Conservation (phyloP, 2,329 filamentous ascomycete genomes). For the Ilyonectria destructans region DNA sequence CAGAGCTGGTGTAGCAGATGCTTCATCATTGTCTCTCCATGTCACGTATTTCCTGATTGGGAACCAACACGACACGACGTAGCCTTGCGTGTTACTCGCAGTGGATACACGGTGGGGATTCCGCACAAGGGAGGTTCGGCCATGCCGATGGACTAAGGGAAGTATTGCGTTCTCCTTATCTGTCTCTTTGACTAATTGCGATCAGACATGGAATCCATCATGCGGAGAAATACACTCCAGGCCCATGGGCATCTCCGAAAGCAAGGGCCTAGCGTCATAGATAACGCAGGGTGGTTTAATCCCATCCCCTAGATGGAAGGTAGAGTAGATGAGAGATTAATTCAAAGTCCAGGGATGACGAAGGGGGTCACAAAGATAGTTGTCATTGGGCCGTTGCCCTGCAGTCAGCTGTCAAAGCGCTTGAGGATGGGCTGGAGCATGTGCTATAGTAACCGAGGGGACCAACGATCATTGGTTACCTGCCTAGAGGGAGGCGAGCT, state of each 20-base stretch:
- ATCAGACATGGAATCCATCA: background rate
- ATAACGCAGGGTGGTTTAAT: background rate
- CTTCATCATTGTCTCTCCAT: conserved; percentile 2
- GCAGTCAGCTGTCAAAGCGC: no score
- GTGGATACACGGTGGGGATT: background rate
- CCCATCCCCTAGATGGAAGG: no score
- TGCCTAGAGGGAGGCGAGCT: no score
- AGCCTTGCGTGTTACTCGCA: background rate
- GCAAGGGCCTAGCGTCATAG: background rate
- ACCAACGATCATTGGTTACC: no score
- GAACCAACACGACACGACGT: conserved; percentile 6
- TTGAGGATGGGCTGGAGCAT: no score
- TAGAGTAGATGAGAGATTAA: no score
- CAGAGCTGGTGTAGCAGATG: background rate
- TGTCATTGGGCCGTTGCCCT: no score
- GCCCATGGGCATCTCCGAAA: background rate
- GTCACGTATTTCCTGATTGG: background rate
- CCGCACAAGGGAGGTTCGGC: conserved; percentile 5
- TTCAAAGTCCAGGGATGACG: no score
- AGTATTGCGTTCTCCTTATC: background rate
- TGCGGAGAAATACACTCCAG: background rate
- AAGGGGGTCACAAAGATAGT: no score
- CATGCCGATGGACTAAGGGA: conserved; percentile 7
- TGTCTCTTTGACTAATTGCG: conserved; percentile 5
- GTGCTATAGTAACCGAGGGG: no score